Evolutionary conservation across 768 basidiomycete species (phyloP), one percentile per base, ranked within the genome.

Genomic region (Boletus huronensis): DNA sequence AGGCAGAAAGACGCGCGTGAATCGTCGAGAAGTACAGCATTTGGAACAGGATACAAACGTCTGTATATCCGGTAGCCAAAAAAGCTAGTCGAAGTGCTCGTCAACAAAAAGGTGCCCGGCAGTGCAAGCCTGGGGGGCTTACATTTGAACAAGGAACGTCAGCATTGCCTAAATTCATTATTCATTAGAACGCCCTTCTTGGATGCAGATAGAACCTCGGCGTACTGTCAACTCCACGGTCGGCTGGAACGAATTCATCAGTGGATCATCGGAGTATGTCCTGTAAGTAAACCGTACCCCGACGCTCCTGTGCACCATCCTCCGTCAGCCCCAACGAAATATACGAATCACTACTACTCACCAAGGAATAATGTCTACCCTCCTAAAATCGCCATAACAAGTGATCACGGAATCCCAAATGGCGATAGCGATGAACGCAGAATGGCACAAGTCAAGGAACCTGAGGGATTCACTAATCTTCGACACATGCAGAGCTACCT

Each of bases 81-180:
- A 51, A 64, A 69, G 34, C 65, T 67, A n/a, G 36, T 34, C 26
- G 14, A 38, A 6, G 25, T 10, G 9, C 26, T 13, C 8, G 11
- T 61, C 26, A 59, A 34, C 19, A 28, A 25, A 36, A 17, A 36
- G 1, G 11, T 19, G n/a, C 3, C 5, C 0, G 16, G 8, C 6
- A 23, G 13, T 25, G 3, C 0, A 5, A 7, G 2, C n/a, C n/a
- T n/a, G n/a, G 2, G 31, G 16, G 13, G 31, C 55, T 47, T 16
- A 53, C 65, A 58, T 58, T 61, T 67, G 65, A 16, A 55, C 59
- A 7, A 69, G 36, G 26, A 67, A 67, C n/a, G 64, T 66, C 19
- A 66, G 31, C 53, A 56, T 59, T 19, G 65, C 65, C 65, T 68
- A n/a, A 17, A 35, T n/a, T n/a, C n/a, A 2, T 5, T 17, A 19